Percentiles rank a stretch among this genome's conserved stretches.
These are phyloP conservation scores for Colletotrichum sp. DNA, from an alignment of 2,329 filamentous ascomycete species.

Conservation along the genomic window DNA sequence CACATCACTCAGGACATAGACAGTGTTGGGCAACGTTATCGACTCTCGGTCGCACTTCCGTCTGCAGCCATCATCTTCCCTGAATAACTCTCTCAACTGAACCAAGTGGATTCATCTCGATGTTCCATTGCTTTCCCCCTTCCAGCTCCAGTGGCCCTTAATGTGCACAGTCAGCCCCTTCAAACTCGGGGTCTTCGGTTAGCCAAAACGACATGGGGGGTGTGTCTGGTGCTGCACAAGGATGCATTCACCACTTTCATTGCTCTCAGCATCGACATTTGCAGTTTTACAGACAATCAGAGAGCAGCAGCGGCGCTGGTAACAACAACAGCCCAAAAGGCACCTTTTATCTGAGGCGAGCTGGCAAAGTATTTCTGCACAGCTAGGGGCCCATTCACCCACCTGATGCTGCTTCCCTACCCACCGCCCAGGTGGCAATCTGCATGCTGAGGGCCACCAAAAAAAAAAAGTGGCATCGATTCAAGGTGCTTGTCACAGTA, in stretches of 20 bases:
- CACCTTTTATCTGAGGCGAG: not conserved
- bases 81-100: not conserved
- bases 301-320: not conserved
- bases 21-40: not conserved
- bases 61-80: not conserved
- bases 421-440: slow-evolving; percentile 7
- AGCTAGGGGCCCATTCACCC: not conserved
- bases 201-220: not conserved
- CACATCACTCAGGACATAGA: not conserved
- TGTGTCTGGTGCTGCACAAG: not conserved
- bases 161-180: not conserved
- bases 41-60: not conserved
- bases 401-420: slow-evolving; percentile 10
- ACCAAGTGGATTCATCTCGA: not conserved
- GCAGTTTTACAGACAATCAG: not conserved
- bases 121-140: not conserved
- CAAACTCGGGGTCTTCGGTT: not conserved
- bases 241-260: not conserved
- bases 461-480: not conserved
- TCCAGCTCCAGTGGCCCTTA: not conserved
- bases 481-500: slow-evolving; percentile 12
- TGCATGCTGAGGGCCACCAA: not conserved
- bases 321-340: not conserved
- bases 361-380: not conserved
- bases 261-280: not conserved